A percentile compares a stretch with the other conserved stretches of the same genome.
Conservation (phyloP, 2,329 filamentous ascomycete species). For the Anthostomella pinea region DNA sequence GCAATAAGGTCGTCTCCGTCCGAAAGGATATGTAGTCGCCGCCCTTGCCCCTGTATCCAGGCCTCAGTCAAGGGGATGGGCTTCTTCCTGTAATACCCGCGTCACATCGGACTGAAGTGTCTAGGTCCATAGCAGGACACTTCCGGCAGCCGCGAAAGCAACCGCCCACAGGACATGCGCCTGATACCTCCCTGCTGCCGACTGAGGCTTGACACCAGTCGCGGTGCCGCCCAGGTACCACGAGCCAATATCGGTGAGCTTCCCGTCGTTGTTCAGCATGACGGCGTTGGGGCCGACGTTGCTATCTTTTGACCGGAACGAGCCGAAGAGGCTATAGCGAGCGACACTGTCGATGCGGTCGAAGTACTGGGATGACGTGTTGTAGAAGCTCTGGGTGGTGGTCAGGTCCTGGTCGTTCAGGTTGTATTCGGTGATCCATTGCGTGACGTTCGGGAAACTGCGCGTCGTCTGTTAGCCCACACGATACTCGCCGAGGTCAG, state of each 20-base stretch:
- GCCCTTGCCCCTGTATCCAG: too few species aligned
- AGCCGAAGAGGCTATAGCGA: conserved; percentile 73
- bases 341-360: conserved; percentile 61
- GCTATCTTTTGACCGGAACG: conserved; percentile 65
- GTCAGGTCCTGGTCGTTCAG: conserved; percentile 53
- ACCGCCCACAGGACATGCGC: too few species aligned
- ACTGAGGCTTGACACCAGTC: conserved; percentile 42
- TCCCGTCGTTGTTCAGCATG: conserved; percentile 65
- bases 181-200: too few species aligned
- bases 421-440: conserved; percentile 82
- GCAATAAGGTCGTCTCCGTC: too few species aligned
- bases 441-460: conserved; percentile 57
- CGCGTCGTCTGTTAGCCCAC: background rate
- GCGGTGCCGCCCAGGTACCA: conserved; percentile 67
- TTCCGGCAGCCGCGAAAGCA: too few species aligned
- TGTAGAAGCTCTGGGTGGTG: conserved; percentile 64
- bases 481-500: background rate
- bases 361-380: conserved; percentile 62
- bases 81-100: too few species aligned
- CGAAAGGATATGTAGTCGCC: too few species aligned
- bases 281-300: conserved; percentile 73
- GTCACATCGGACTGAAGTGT: too few species aligned
- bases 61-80: too few species aligned
- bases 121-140: too few species aligned
- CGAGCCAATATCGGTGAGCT: conserved; percentile 71